A percentile compares a stretch with the other conserved stretches of the same genome.
These are phyloP conservation scores for Tulasnella sp. DNA, from an alignment of 768 basidiomycete genomes.

Conservation along the genomic window DNA sequence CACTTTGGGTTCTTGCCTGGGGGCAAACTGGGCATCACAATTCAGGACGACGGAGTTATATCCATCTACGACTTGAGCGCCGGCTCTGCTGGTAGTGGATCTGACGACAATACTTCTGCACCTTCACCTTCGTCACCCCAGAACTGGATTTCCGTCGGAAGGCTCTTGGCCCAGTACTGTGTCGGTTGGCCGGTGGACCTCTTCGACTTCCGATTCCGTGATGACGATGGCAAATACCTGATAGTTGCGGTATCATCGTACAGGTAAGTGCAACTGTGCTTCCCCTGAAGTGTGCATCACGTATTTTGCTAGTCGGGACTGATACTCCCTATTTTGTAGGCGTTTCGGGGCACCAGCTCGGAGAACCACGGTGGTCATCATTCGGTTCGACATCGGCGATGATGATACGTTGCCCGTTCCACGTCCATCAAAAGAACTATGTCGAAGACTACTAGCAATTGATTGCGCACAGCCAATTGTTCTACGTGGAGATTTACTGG, in stretches of 20 bases:
- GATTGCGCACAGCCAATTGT: neutral
- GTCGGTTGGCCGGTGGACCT: neutral
- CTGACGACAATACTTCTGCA: neutral
- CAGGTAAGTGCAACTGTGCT: neutral
- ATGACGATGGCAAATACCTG: neutral
- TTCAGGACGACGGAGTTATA: neutral
- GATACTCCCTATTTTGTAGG: no score
- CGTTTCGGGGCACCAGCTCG: no score
- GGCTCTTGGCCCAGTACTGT: neutral
- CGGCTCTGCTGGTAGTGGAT: neutral
- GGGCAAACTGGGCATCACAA: neutral
- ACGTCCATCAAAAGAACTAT: neutral
- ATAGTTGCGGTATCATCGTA: neutral
- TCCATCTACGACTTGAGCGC: neutral
- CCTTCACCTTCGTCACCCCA: neutral
- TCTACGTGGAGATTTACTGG: neutral
- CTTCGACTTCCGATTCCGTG: neutral
- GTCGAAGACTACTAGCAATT: neutral
- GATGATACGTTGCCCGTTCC: neutral
- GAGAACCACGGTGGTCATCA: neutral
- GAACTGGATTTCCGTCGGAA: neutral
- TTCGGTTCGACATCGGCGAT: neutral
- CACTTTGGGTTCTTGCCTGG: neutral
- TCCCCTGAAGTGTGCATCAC: neutral
- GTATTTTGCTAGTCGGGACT: neutral